These are phyloP conservation scores for Verbascum thapsus DNA, from an alignment of 257 asterid genomes.

Conservation along the genomic window DNA sequence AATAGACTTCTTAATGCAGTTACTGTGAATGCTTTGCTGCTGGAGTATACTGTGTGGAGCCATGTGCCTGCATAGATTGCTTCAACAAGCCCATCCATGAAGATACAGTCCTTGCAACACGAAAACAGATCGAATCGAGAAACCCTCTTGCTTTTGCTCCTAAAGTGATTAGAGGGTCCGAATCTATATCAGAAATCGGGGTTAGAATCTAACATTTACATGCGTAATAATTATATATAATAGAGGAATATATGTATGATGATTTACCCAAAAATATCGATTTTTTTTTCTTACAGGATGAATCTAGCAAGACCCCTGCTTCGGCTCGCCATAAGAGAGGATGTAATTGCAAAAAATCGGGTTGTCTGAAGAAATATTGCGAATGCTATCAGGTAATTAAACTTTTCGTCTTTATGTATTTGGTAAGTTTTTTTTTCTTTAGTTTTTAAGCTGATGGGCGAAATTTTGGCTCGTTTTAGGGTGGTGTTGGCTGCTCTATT, in stretches of 20 bases:
- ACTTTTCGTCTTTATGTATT: conserved; percentile 14
- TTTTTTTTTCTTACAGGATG: conserved; percentile 49
- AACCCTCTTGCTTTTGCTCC: conserved; percentile 99
- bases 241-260: no score
- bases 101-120: conserved; percentile 92
- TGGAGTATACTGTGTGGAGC: conserved; percentile 94
- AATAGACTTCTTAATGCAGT: conserved; percentile 54
- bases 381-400: conserved; percentile 92
- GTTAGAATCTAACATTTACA: conserved; percentile 34
- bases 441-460: conserved; percentile 35
- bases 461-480: conserved; percentile 43
- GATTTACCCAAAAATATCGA: neutral
- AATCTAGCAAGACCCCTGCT: conserved; percentile 88
- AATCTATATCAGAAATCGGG: conserved; percentile 56
- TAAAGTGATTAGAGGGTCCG: conserved; percentile 71
- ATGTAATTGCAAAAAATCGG: conserved; percentile 98
- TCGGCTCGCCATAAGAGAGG: conserved; percentile 99
- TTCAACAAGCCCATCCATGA: conserved; percentile 96
- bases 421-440: conserved; percentile 9
- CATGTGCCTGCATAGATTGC: conserved; percentile 90
- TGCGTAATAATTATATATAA: no score
- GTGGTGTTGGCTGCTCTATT: conserved; percentile 95
- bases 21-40: conserved; percentile 99
- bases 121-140: conserved; percentile 92
- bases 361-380: conserved; percentile 93